A percentile compares a stretch with the other conserved stretches of the same genome.
phyloP scores from a whole-genome alignment of 1,284 basidiomycete genomes.

The Ceratobasidium sp. region DNA sequence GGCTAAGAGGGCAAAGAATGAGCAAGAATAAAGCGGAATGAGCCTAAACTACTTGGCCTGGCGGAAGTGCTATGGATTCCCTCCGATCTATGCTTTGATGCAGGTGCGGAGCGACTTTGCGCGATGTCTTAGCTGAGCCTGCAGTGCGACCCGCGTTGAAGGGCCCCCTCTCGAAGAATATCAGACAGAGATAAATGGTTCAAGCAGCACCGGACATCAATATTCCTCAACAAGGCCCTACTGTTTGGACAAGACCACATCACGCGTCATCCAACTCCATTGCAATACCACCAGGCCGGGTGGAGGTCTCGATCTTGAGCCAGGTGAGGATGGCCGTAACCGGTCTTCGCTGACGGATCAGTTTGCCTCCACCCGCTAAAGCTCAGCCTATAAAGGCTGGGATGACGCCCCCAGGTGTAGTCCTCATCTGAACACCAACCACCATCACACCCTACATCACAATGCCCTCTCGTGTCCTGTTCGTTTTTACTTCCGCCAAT shows the following conservation, averaged over 20 bases:
- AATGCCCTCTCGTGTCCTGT: conserved; percentile 64
- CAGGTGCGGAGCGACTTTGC: no score
- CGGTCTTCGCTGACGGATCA: not conserved
- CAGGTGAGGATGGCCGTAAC: not conserved
- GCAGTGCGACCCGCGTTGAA: no score
- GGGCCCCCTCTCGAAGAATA: not conserved
- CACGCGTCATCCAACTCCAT: not conserved
- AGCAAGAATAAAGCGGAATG: no score
- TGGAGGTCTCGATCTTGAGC: not conserved
- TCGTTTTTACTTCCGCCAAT: conserved; percentile 80
- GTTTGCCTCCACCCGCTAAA: not conserved
- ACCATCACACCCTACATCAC: not conserved
- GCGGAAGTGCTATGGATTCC: no score
- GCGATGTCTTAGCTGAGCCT: no score
- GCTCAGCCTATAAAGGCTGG: conserved; percentile 5
- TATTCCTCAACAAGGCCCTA: not conserved
- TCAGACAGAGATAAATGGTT: not conserved
- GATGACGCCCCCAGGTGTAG: not conserved
- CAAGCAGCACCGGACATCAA: not conserved
- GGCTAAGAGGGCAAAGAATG: no score
- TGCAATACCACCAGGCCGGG: not conserved
- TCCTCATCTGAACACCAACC: not conserved
- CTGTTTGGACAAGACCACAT: no score
- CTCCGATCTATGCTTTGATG: no score
- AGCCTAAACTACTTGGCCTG: no score